phyloP scores from a whole-genome alignment of 2,329 filamentous ascomycete species.

The Colletotrichum tabaci region DNA sequence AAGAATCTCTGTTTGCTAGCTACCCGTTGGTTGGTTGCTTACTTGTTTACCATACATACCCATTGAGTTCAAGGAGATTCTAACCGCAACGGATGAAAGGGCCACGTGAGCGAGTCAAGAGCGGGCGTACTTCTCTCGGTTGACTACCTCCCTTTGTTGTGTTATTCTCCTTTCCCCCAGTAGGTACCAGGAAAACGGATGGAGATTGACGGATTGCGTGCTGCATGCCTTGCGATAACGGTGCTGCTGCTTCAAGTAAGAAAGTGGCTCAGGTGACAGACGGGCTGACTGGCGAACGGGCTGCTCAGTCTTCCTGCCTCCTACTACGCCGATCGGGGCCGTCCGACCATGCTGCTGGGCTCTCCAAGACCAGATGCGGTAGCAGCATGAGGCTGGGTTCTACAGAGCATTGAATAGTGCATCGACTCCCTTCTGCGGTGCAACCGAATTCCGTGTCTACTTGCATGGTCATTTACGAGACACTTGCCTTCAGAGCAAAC shows the following conservation, averaged over 20 bases:
- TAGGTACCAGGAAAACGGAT: slow-evolving; percentile 13
- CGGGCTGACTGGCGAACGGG: slow-evolving; percentile 24
- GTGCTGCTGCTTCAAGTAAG: slow-evolving; percentile 27
- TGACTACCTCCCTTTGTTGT: slow-evolving; percentile 14
- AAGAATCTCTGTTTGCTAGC: neutral
- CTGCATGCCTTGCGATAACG: slow-evolving; percentile 25
- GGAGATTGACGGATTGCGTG: slow-evolving; percentile 26
- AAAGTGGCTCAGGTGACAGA: slow-evolving; percentile 35
- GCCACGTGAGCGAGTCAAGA: slow-evolving; percentile 40
- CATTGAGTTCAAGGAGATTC: slow-evolving; percentile 22
- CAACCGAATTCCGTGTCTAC: slow-evolving; percentile 14
- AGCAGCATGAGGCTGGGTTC: slow-evolving; percentile 37
- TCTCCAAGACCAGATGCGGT: slow-evolving; percentile 32
- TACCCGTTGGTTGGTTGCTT: slow-evolving; percentile 11
- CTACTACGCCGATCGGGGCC: slow-evolving; percentile 25
- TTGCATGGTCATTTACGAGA: slow-evolving; percentile 19
- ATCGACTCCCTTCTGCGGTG: slow-evolving; percentile 23
- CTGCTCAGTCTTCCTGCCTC: slow-evolving; percentile 10
- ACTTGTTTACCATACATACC: slow-evolving; percentile 7
- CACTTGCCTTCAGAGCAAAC: slow-evolving; percentile 13
- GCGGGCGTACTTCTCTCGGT: slow-evolving; percentile 20
- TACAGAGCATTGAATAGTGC: slow-evolving; percentile 27
- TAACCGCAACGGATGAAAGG: slow-evolving; percentile 19
- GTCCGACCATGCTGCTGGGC: slow-evolving; percentile 28
- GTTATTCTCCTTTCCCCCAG: slow-evolving; percentile 11